Conservation (phyloP, 768 basidiomycete genomes). For the Lactarius trivialis region DNA sequence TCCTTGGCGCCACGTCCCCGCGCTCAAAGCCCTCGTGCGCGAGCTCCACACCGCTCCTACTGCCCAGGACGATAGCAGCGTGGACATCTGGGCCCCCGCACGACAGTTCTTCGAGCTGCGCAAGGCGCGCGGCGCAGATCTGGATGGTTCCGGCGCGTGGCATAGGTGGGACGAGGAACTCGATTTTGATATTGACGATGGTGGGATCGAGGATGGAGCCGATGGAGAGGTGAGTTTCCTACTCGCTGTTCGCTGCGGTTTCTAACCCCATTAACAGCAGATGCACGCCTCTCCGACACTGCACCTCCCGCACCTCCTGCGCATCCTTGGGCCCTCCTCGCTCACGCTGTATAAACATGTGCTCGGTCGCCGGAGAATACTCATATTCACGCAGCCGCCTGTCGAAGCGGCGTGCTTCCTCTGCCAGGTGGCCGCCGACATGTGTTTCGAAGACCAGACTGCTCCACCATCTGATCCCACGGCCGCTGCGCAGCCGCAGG, state of each 20-base stretch:
- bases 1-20: conserved; percentile 68
- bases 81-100: conserved; percentile 57
- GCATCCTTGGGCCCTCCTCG: conserved; percentile 71
- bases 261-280: conserved; percentile 9
- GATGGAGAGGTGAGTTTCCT: neutral
- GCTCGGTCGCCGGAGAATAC: conserved; percentile 63
- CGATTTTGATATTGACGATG: conserved; percentile 28
- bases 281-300: conserved; percentile 46
- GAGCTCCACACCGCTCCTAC: conserved; percentile 43
- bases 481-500: conserved; percentile 3
- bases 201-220: neutral
- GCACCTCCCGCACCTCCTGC: conserved; percentile 69
- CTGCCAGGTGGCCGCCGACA: conserved; percentile 54
- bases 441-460: conserved; percentile 44
- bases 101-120: conserved; percentile 60
- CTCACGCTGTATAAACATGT: conserved; percentile 77
- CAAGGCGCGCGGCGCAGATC: conserved; percentile 42
- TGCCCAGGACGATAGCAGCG: neutral
- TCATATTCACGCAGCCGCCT: conserved; percentile 74
- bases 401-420: conserved; percentile 75
- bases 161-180: conserved; percentile 63
- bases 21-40: conserved; percentile 53
- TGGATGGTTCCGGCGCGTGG: conserved; percentile 57
- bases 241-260: neutral
- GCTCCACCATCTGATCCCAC: too few species aligned